phyloP scores from a whole-genome alignment of 2,329 filamentous ascomycete species.

The Huntiella omanensis region DNA sequence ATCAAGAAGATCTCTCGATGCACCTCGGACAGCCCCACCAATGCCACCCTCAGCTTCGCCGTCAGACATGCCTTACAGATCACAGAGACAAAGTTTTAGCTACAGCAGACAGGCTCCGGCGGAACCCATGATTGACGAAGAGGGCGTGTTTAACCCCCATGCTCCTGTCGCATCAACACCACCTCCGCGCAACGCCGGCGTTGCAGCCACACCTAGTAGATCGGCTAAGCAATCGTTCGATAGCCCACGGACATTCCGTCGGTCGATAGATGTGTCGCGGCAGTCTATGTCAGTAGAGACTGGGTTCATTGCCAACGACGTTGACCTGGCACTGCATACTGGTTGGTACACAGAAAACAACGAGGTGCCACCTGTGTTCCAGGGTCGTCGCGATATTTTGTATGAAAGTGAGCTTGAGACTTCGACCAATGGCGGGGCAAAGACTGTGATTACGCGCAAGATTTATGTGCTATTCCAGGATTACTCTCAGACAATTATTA shows the following conservation, averaged over 20 bases:
- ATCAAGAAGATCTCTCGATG: constrained; percentile 41
- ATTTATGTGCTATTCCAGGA: constrained; percentile 84
- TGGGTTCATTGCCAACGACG: constrained; percentile 71
- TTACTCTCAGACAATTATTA: constrained; percentile 87
- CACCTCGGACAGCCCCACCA: constrained; percentile 28
- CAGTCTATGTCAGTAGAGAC: constrained; percentile 51
- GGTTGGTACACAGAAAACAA: constrained; percentile 80
- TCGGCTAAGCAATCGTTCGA: constrained; percentile 44
- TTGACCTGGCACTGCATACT: constrained; percentile 56
- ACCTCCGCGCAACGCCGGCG: constrained; percentile 16
- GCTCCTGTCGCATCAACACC: constrained; percentile 2
- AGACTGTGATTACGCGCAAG: constrained; percentile 55
- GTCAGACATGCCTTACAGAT: constrained; percentile 31
- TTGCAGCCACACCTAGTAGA: constrained; percentile 15
- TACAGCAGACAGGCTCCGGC: constrained; percentile 14
- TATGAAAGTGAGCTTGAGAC: constrained; percentile 66
- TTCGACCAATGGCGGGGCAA: constrained; percentile 48
- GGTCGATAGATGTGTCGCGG: constrained; percentile 58
- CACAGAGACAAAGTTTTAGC: constrained; percentile 9
- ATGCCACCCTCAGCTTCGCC: constrained; percentile 13
- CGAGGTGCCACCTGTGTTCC: constrained; percentile 60
- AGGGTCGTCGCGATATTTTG: constrained; percentile 65
- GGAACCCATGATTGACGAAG: constrained; percentile 26
- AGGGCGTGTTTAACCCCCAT: constrained; percentile 23
- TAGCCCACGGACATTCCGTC: constrained; percentile 29